Base-by-base conservation (phyloP, 2,329 filamentous ascomycete species). In the Endocalyx cinctus region DNA sequence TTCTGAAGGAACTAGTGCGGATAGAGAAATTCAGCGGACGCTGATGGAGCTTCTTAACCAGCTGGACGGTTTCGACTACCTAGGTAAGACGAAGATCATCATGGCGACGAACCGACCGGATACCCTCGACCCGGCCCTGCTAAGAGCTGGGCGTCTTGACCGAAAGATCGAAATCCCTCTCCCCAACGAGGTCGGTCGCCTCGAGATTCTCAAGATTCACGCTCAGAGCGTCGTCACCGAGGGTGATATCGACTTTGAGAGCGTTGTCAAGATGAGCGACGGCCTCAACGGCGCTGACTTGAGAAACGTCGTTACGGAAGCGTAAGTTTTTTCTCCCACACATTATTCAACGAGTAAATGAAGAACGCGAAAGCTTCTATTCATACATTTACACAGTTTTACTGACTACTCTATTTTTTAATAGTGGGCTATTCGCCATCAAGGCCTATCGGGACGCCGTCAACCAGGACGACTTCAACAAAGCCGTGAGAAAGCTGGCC, bases 81-180 rank as follows among this genome's bases (percentile, higher is more conserved):
- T 98, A 23, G 92, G 94, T 51, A 96, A 98, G 74, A 98, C 92
- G 35, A 98, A 98, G 73, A 98, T 98, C 60, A 98, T 98, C 69
- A 98, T 98, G 94, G 92, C 89, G 23, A 97, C 92, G 39, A 98
- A 98, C 72, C 77, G 92, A 66, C 92, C 90, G 11, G 90, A 97
- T 62, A 97, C 90, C 1, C 78, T 98, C 30, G 90, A 98, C 57
- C 90, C 90, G 20, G 90, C 90, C 2, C 71, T 98, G 52, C 74
- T 98, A 35, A 82, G 90, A 67, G 90, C 90, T 27, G 90, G 90
- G 52, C 84, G 92, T 61, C 72, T 98, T 51, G 94, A 98, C 64
- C 78, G 92, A 49, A 98, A 98, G 76, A 92, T 98, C 52, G 94
- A 98, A 64, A 97, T 98, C 53, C 85, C 90, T 10, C 71, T 98